These are phyloP conservation scores for Hyphodiscus hymeniophilus DNA, from an alignment of 495 filamentous ascomycete species.

Conservation along the genomic window DNA sequence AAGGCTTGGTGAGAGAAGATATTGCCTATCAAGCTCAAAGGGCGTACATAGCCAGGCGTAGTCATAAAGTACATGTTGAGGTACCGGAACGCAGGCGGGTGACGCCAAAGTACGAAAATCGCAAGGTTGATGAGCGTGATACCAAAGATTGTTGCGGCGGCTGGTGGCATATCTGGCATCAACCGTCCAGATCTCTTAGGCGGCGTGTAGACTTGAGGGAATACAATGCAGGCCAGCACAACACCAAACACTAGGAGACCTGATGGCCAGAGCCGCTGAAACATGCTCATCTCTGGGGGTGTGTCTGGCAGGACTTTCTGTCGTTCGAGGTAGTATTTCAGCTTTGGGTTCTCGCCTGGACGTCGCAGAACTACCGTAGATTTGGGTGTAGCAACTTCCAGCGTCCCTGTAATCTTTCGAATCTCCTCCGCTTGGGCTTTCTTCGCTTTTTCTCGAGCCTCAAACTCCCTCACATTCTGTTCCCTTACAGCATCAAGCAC, in stretches of 20 bases:
- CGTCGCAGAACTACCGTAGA: constrained; percentile 24
- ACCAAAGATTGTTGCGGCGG: constrained; percentile 64
- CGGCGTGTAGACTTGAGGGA: constrained; percentile 54
- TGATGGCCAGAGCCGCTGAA: constrained; percentile 59
- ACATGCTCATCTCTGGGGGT: constrained; percentile 37
- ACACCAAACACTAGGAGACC: constrained; percentile 46
- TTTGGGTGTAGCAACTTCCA: constrained; percentile 31
- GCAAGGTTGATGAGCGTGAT: constrained; percentile 58
- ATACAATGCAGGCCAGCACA: constrained; percentile 41
- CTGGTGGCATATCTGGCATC: constrained; percentile 66
- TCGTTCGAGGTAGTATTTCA: constrained; percentile 28
- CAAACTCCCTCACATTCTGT: constrained; percentile 29
- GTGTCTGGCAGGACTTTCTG: constrained; percentile 12
- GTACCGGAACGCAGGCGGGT: constrained; percentile 60
- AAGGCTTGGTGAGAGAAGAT: constrained; percentile 71
- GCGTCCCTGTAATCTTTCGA: constrained; percentile 39
- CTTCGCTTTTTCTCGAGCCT: constrained; percentile 40
- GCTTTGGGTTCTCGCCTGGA: constrained; percentile 29
- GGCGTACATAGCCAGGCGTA: constrained; percentile 58
- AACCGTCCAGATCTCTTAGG: constrained; percentile 50
- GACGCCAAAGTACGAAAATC: constrained; percentile 56
- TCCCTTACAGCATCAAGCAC: constrained; percentile 39
- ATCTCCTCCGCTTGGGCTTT: constrained; percentile 34
- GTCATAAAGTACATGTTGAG: constrained; percentile 75
- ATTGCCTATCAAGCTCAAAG: constrained; percentile 57